A percentile compares a stretch with the other conserved stretches of the same genome.
These are phyloP conservation scores for Spergularia marina DNA, from an alignment of 148 eudicot species.

Conservation along the genomic window DNA sequence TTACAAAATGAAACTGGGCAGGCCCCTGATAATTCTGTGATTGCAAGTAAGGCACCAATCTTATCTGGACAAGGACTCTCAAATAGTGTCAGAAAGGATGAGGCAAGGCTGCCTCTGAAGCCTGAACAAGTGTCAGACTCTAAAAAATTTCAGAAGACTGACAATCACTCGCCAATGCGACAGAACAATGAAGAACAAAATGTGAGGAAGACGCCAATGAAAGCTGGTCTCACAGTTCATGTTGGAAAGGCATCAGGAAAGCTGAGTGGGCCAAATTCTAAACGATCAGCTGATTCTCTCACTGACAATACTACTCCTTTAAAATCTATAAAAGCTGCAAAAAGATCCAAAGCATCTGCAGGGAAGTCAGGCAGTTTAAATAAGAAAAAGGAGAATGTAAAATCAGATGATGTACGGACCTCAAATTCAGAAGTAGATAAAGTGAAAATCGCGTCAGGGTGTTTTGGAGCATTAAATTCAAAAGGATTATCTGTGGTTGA, in stretches of 20 bases:
- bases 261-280: slow-evolving; percentile 20
- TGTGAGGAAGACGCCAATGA: slow-evolving; percentile 39
- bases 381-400: not conserved
- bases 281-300: slow-evolving; percentile 5
- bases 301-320: slow-evolving; percentile 10
- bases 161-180: slow-evolving; percentile 25
- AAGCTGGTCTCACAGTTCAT: slow-evolving; percentile 24
- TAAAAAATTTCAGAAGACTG: slow-evolving; percentile 15
- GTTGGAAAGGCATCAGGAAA: slow-evolving; percentile 24
- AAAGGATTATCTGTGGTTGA: not conserved
- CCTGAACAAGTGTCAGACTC: slow-evolving; percentile 28
- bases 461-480: slow-evolving; percentile 22
- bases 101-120: slow-evolving; percentile 18
- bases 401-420: slow-evolving; percentile 22
- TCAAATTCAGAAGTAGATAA: slow-evolving; percentile 23
- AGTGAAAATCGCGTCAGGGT: slow-evolving; percentile 18
- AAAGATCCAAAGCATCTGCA: slow-evolving; percentile 5
- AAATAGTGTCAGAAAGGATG: slow-evolving; percentile 16
- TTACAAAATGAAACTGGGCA: slow-evolving; percentile 23
- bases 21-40: slow-evolving; percentile 22
- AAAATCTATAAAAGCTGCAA: slow-evolving; percentile 18
- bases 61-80: slow-evolving; percentile 33
- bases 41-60: slow-evolving; percentile 19
- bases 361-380: slow-evolving; percentile 6
- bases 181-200: slow-evolving; percentile 14